Base-by-base conservation (phyloP, 2,329 filamentous ascomycete genomes). In the Epichloe glyceriae region DNA sequence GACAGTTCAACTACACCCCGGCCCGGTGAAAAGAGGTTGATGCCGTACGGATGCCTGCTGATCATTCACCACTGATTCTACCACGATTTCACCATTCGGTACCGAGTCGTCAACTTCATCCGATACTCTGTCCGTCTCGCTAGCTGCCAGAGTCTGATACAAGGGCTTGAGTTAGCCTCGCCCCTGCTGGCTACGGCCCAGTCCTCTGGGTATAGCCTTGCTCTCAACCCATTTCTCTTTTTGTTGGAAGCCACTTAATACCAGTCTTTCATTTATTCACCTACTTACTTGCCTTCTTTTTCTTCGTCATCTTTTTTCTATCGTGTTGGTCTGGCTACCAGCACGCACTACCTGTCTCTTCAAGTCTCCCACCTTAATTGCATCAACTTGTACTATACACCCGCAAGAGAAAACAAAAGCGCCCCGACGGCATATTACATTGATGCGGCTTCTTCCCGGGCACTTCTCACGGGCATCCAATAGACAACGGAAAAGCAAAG, bases 41-140 rank as follows among this genome's bases (percentile, higher is more conserved):
- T 74, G 69, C 66, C 70, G 73, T 68, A 70, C 73, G 71, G 66
- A 78, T 79, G 75, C 75, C 69, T 62, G 67, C 72, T 66, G 68
- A 70, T 64, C 40, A 35, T 37, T 49, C 39, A 42, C 50, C 26
- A 70, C 65, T 63, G 66, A 63, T 46, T 52, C 52, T 56, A 42
- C 42, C 49, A 42, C 46, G 20, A 30, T 30, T 14, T 42, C 12
- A 33, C 39, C 59, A 58, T 60, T 65, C 63, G 65, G 60, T 61
- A 62, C 62, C 63, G 60, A 61, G 41, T 39, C 30, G 55, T 61
- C 64, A 64, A 62, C 62, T 64, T 67, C 67, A 61, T 66, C 63
- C 64, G 11, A 20, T 44, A 37, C 30, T 26, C 40, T 26, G 30
- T 22, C 33, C 10, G 8, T 17, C 40, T 43, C 8, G 30, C 47